phyloP scores from a whole-genome alignment of 768 basidiomycete species.

The Crepidotus variabilis region DNA sequence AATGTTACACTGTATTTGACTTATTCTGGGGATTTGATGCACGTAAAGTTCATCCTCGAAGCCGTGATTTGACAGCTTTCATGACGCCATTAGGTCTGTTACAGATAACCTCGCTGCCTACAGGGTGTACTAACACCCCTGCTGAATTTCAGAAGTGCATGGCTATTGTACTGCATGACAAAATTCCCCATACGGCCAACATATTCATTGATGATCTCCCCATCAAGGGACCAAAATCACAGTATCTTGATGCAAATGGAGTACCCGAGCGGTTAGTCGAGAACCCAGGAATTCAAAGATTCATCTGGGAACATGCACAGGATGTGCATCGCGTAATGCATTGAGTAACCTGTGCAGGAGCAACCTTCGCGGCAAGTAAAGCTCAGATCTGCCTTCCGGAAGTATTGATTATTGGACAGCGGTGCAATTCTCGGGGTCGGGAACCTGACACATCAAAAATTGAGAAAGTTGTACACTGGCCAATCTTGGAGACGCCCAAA shows the following conservation, averaged over 20 bases:
- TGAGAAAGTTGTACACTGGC: conserved; percentile 20
- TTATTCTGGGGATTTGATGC: too few species aligned
- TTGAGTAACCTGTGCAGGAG: conserved; percentile 23
- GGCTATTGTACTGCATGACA: conserved; percentile 26
- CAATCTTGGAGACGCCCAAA: conserved; percentile 17
- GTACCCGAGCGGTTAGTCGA: conserved; percentile 16
- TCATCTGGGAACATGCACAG: conserved; percentile 34
- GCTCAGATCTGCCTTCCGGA: conserved; percentile 21
- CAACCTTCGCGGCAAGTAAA: conserved; percentile 32
- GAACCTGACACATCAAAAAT: conserved; percentile 17
- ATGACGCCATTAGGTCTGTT: conserved; percentile 31
- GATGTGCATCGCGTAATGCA: conserved; percentile 31
- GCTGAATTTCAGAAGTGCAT: conserved; percentile 28
- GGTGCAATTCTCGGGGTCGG: conserved; percentile 30
- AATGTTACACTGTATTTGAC: conserved; percentile 28
- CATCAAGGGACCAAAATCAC: conserved; percentile 25
- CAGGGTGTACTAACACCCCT: conserved; percentile 36
- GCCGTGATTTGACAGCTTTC: conserved; percentile 33
- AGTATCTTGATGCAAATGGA: conserved; percentile 22
- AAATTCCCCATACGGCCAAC: conserved; percentile 18
- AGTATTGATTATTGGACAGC: conserved; percentile 31
- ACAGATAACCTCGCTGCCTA: conserved; percentile 28
- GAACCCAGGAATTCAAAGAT: conserved; percentile 26
- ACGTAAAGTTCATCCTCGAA: conserved; percentile 15
- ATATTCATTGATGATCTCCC: conserved; percentile 29